Evolutionary conservation across 495 filamentous ascomycete genomes (phyloP), one percentile per base, ranked within the genome.

Genomic region (Delitschia confertaspora): DNA sequence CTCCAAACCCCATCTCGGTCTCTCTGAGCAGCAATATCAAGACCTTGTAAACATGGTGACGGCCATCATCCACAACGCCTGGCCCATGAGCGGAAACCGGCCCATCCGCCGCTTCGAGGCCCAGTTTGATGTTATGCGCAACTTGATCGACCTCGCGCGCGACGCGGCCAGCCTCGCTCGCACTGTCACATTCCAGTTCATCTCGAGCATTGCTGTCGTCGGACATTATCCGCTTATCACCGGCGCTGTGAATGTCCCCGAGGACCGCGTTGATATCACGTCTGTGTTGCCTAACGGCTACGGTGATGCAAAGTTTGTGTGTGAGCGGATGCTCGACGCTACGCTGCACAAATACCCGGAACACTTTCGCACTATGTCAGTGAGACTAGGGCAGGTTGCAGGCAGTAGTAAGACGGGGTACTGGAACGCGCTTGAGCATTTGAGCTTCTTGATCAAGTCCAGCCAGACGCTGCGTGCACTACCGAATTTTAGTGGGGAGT

Each of bases 161-260:
- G 67, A 64, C 0, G 60, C 60, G 5, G 55, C 64, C 0, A 22
- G 32, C 2, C 24, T 13, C 4, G 19, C 25, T 0, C 58, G 56
- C 6, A 39, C 11, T 10, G 6, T 51, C 16, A 20, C 38, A 1
- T 74, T 75, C 45, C 70, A 75, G 46, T 61, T 80, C 18, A 58
- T 79, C 2, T 80, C 75, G 0, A 78, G 75, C 0, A 72, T 78
- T 33, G 63, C 60, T 1, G 58, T 61, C 0, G 70, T 78, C 2
- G 71, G 72, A 0, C 47, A 65, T 19, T 66, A 71, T 32, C 62
- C 65, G 0, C 39, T 66, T 1, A 24, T 40, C 30, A 59, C 19
- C 4, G 61, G 62, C 0, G 38, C 53, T 6, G n/a, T 20, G 2
- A 7, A 14, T 32, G 41, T 51, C 7, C 47, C 47, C 5, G 47